Base-by-base conservation (phyloP, 2,329 filamentous ascomycete species). In the Alternaria brassicicola region DNA sequence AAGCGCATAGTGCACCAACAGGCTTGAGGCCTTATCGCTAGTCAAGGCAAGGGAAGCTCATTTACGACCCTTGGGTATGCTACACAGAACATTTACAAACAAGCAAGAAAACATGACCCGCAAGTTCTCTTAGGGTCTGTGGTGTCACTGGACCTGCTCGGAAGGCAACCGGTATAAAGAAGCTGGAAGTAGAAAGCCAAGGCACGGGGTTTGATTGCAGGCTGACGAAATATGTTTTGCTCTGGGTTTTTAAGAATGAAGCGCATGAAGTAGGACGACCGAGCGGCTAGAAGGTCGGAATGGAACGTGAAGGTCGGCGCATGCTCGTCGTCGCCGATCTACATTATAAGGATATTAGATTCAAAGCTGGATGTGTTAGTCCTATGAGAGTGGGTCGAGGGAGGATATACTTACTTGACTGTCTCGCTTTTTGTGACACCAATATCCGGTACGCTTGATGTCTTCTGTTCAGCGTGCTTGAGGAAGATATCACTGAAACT, bases 1-100 rank as follows among this genome's bases (percentile, higher is more conserved):
- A 33, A 35, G 43, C 43, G 43, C 43, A 47, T 47, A 33, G 43
- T 30, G 28, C 30, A 47, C 31, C 43, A 47, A 47, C 13, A 47
- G 43, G 30, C 43, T 47, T 47, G 21, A 31, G 43, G 43, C 28
- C 12, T 47, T 31, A 47, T 47, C 19, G 28, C 43, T 42, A 42
- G 39, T 47, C 30, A 25, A 33, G 21, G 13, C 13, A 31, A 21
- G 35, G 43, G 9, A 35, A n/a, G 8, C 19, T 33, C 19, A 47
- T 47, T 9, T 10, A 33, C 30, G 30, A 47, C 19, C 35, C 43
- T 33, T 35, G 43, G 25, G 19, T 23, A 25, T 33, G 28, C 21
- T 31, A 23, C 12, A 19, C 42, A 46, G 7, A 21, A 30, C 15
- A 8, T 7, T 15, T 15, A 23, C 28, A 17, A 5, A 3, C 8